Evolutionary conservation across 2,329 filamentous ascomycete genomes (phyloP).

Genomic region (Aspergillus pseudonomiae): DNA sequence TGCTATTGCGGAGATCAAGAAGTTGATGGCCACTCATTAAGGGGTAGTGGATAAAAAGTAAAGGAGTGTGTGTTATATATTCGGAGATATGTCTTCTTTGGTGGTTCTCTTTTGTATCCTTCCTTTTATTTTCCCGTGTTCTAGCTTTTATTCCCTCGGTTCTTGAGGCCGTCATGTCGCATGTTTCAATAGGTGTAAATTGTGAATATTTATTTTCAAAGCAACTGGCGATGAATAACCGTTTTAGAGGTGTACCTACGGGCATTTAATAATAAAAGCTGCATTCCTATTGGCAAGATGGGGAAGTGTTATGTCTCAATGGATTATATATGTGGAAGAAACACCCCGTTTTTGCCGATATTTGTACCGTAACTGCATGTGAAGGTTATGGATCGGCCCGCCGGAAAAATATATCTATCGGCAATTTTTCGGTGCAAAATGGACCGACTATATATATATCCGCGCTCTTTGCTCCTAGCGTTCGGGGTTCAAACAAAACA

Average conservation of each 20-base stretch:
- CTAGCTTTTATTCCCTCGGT: slow-evolving; percentile 27
- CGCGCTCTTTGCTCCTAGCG: neutral
- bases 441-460: neutral
- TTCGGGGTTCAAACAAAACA: neutral
- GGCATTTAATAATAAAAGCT: neutral
- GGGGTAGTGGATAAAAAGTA: slow-evolving; percentile 16
- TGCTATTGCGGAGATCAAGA: slow-evolving; percentile 98
- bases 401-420: neutral
- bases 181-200: slow-evolving; percentile 36
- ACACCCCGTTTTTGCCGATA: neutral
- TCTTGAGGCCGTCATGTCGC: slow-evolving; percentile 26
- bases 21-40: slow-evolving; percentile 71
- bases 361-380: neutral
- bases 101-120: slow-evolving; percentile 17
- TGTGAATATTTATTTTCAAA: slow-evolving; percentile 25
- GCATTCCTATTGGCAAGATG: neutral
- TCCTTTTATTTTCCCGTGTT: slow-evolving; percentile 14
- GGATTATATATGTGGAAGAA: neutral
- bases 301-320: neutral
- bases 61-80: slow-evolving; percentile 18
- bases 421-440: neutral
- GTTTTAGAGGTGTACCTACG: neutral
- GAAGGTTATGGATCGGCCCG: neutral
- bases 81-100: slow-evolving; percentile 18
- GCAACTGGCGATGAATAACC: slow-evolving; percentile 11